Base-by-base conservation (phyloP, 768 basidiomycete species). In the Pleurotus eryngii region DNA sequence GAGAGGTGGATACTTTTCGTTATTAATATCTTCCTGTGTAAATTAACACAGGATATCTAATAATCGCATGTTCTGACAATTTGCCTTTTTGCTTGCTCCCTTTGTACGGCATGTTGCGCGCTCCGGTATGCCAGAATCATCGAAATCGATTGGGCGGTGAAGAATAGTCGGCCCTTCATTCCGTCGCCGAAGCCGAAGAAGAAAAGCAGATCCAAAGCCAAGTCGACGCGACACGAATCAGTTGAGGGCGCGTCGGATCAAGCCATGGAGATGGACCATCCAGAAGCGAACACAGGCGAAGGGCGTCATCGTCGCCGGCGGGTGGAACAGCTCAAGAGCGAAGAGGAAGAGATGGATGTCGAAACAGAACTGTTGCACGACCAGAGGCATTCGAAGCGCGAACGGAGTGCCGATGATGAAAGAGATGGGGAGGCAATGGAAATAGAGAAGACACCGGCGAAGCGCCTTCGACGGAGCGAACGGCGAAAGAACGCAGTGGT, bases 1-100 rank as follows among this genome's bases (percentile, higher is more conserved):
- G 89, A 90, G 79, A 89, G 92, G 92, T 92, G 80, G 81, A 85
- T 85, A 78, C 79, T 83, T 76, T 87, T 85, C 70, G 72, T 87
- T 70, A 70, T 85, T 68, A 75, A 84, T 70, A 80, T 86, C 68
- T 86, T 85, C 67, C 72, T 85, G 68, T 79, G 79, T 77, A 78
- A 78, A 71, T 63, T 81, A 68, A 80, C 78, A 55, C 68, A 68
- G 66, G 65, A 67, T 66, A 67, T 67, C 58, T 59, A 65, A 65
- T 69, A 66, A 76, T 79, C n/a, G 20, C n/a, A 35, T 35, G 61
- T 63, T 67, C 63, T 58, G 62, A 65, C 61, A 57, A 64, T 35
- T 59, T 68, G 62, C 65, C 66, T 62, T 70, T 59, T 65, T 57
- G 59, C 60, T 62, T 42, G 39, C 27, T 57, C 54, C 42, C 22